Conservation (phyloP, 176 grass and related monocot genomes). For the Musa beccarii region DNA sequence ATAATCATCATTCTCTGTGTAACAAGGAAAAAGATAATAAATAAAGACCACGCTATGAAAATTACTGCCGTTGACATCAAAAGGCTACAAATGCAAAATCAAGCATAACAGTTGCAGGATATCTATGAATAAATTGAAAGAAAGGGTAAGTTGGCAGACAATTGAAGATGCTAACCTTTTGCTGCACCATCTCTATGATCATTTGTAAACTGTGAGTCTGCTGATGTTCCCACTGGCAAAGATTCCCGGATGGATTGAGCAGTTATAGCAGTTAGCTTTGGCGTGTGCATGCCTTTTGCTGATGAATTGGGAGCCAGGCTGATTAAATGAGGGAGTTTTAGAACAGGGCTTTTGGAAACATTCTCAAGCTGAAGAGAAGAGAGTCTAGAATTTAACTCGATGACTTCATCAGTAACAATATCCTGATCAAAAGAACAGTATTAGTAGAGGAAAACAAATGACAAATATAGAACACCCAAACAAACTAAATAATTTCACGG, state of each 20-base stretch:
- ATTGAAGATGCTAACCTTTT: constrained; percentile 25
- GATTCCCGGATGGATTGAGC: constrained; percentile 45
- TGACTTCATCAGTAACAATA: constrained; percentile 44
- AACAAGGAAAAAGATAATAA: constrained; percentile 14
- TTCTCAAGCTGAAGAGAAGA: constrained; percentile 64
- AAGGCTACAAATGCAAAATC: constrained; percentile 11
- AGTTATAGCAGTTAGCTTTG: constrained; percentile 36
- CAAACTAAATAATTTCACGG: constrained; percentile 21
- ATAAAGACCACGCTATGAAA: not conserved
- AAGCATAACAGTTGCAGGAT: not conserved
- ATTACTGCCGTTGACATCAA: not conserved
- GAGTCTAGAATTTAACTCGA: constrained; percentile 53
- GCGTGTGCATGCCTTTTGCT: constrained; percentile 50
- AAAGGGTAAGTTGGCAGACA: not conserved
- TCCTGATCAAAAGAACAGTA: constrained; percentile 30
- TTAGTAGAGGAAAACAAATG: not conserved
- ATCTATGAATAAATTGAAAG: too few relatives aligned
- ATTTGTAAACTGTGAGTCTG: constrained; percentile 19
- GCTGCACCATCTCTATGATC: constrained; percentile 34
- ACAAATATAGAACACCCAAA: constrained; percentile 12
- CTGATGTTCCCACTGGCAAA: constrained; percentile 27
- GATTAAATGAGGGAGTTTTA: constrained; percentile 86
- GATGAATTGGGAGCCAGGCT: constrained; percentile 77
- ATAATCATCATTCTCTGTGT: constrained; percentile 52
- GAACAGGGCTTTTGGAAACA: constrained; percentile 41